Base-by-base conservation (phyloP, 2,329 filamentous ascomycete genomes). In the Fusarium sp. region DNA sequence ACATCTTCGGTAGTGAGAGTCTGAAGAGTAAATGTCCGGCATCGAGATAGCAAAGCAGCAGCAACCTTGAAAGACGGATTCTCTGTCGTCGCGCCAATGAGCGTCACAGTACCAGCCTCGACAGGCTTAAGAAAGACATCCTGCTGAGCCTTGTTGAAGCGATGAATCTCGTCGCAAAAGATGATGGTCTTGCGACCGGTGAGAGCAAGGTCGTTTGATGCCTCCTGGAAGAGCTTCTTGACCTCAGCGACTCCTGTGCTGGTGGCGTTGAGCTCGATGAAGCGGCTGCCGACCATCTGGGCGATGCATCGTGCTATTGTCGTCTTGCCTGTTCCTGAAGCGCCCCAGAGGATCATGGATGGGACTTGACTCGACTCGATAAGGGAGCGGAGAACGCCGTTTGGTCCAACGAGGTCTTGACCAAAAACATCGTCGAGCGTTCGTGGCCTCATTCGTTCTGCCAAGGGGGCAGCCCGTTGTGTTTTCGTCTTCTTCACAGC, bases 141-240 rank as follows among this genome's bases (percentile, higher is more conserved):
- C 80, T 99, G 96, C 81, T 98, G 96, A 0, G 92, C 88, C 83
- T 98, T 98, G 75, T 89, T 93, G 85, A 98, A 98, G 31, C 96
- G 87, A 82, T 98, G 95, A 56, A 98, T 96, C 85, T 98, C 96
- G 84, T 99, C 96, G 84, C 96, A 98, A 81, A 99, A 99, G 72
- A 99, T 91, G 72, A 99, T 97, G 0, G 96, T 98, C 84, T 94
- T 96, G 70, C 95, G 89, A 2, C 96, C 96, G 0, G 94, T 97
- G 60, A 98, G 85, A 1, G 87, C 85, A 55, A 95, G 84, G 80
- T 98, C 96, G 78, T 91, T 93, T 68, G 90, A 91, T 0, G 96
- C 95, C 75, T 98, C 95, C 24, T 87, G 85, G 78, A 98, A 98
- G 63, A 98, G 88, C 85, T 95, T 96, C 84, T 98, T 98, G 87